phyloP scores from a whole-genome alignment of 2,329 filamentous ascomycete genomes.

The Sporothrix humicola region DNA sequence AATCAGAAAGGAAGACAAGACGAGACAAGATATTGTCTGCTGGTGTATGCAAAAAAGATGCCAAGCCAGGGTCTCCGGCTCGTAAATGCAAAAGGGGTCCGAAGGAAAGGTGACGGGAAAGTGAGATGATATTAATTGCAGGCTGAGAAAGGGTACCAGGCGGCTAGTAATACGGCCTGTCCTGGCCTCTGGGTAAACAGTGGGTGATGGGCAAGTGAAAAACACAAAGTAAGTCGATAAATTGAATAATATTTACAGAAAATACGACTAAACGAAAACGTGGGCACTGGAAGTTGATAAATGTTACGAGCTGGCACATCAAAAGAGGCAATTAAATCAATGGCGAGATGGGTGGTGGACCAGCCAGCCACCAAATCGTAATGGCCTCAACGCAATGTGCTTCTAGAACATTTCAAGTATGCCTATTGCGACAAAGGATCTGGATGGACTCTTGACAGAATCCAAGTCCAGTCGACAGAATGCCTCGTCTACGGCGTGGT shows the following conservation, averaged over 20 bases:
- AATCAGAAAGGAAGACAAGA: too few species aligned
- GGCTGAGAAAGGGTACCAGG: not conserved
- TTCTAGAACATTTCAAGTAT: too few species aligned
- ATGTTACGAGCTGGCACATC: not conserved
- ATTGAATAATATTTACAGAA: too few species aligned
- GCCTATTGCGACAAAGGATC: too few species aligned
- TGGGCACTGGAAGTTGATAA: not conserved
- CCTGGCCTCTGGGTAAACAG: not conserved
- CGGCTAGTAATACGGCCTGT: not conserved
- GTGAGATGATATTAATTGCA: constrained; percentile 15
- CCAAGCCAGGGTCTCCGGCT: not conserved
- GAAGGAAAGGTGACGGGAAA: not conserved
- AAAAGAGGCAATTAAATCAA: not conserved
- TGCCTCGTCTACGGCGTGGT: not conserved
- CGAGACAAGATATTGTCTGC: too few species aligned
- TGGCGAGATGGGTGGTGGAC: too few species aligned
- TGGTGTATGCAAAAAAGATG: not conserved
- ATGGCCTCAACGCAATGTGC: too few species aligned
- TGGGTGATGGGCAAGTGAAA: too few species aligned
- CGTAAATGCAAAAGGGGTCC: not conserved
- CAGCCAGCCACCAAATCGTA: too few species aligned
- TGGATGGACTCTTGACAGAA: too few species aligned
- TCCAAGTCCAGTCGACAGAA: not conserved
- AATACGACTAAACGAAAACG: not conserved
- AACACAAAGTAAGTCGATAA: too few species aligned